Evolutionary conservation across 164 flowering plant genomes (phyloP).

Genomic region (Nelumbo lutea): DNA sequence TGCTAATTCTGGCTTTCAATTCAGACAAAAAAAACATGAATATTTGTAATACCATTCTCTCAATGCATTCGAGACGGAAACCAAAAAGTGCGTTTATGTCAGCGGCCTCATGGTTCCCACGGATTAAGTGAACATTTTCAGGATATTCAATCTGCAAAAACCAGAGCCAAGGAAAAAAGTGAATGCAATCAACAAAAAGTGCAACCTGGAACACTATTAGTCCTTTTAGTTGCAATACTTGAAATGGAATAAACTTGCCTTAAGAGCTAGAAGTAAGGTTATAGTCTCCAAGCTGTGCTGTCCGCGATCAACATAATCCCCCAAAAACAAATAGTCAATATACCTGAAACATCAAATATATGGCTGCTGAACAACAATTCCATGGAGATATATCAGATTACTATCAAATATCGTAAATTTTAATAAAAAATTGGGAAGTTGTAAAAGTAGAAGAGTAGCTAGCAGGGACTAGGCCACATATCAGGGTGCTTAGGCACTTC

Average conservation of each 20-base stretch:
- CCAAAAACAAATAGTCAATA: constrained; percentile 92
- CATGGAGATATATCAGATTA: constrained; percentile 1
- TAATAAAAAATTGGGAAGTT: not conserved
- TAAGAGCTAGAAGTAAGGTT: constrained; percentile 81
- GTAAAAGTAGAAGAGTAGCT: no score
- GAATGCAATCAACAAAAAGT: not conserved
- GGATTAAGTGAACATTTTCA: constrained; percentile 39
- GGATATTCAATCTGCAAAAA: constrained; percentile 64
- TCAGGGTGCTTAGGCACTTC: no score
- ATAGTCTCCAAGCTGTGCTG: constrained; percentile 96
- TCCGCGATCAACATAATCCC: constrained; percentile 99
- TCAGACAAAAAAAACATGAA: not conserved
- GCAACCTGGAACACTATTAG: constrained; percentile 5
- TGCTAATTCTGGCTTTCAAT: constrained; percentile 4
- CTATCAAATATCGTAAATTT: not conserved
- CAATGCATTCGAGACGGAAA: constrained; percentile 45
- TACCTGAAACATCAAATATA: constrained; percentile 52
- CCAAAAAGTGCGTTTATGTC: constrained; percentile 62
- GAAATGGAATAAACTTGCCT: constrained; percentile 44
- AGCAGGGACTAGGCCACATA: no score
- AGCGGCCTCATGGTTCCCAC: constrained; percentile 97
- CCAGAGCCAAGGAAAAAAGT: not conserved
- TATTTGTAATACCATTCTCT: constrained; percentile 57
- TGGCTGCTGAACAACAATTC: constrained; percentile 1
- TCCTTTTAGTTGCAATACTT: not conserved